Evolutionary conservation across 768 basidiomycete genomes (phyloP), one percentile per base, ranked within the genome.

Genomic region (Cyathus striatus): DNA sequence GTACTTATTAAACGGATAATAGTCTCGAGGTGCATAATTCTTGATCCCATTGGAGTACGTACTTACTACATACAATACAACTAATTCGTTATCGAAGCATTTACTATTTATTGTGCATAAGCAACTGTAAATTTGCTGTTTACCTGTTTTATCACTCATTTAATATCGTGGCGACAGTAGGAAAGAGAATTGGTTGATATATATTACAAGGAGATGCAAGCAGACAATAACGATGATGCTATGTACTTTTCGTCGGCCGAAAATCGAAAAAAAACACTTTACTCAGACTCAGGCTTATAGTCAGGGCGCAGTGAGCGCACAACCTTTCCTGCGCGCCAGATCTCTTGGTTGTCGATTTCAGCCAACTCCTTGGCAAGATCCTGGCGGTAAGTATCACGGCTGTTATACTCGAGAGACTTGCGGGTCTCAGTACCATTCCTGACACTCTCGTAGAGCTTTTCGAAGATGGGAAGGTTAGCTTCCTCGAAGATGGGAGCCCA

Each of bases 401-500:
- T 83, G 63, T 98, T 98, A 79, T 90, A 99, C 61, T 96, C 91
- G 57, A 99, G 82, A 26, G 91, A 83, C 61, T 94, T 95, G 66
- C 92, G 86, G 23, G 96, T 98, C 78, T 99, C 96, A 10, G 90
- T 89, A 42, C 96, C 96, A 59, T 98, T 83, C 65, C 73, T 80
- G 58, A 98, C 95, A 63, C 89, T 90, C 73, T 90, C 76, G 72
- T 99, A 99, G 21, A 98, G 84, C 57, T 84, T 70, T 70, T 97
- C 91, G 62, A 98, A 99, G 59, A 98, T 73, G 47, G 96, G 96
- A 30, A 85, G 54, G 73, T 97, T 98, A 50, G 94, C 83, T 69
- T 88, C 84, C 68, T 95, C 92, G 62, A 94, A 93, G 66, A 96
- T 70, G 48, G 93, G 94, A 10, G 95, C 94, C 96, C 96, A 98